Percentiles rank a stretch among this genome's conserved stretches.
Conservation (phyloP, 78 protist species). For the Creolimax fragrantissima region DNA sequence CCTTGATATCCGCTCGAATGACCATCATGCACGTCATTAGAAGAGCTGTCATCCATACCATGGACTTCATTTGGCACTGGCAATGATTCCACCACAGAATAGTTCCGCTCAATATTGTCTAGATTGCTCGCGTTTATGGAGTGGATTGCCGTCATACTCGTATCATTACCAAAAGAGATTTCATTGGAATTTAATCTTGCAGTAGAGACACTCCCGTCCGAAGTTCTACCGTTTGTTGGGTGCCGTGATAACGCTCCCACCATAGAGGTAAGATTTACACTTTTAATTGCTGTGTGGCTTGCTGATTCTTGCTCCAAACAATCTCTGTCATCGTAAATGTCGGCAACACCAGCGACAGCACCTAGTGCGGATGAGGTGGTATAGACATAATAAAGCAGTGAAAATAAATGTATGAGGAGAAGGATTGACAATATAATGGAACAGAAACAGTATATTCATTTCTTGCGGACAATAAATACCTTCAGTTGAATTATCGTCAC, state of each 20-base stretch:
- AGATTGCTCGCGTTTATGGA: background rate
- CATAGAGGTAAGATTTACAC: background rate
- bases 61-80: background rate
- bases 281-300: background rate
- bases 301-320: background rate
- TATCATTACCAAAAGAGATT: background rate
- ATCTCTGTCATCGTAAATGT: background rate
- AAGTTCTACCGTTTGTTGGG: too few relatives aligned
- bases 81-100: background rate
- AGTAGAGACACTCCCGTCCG: background rate
- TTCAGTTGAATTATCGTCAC: background rate
- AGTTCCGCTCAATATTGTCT: background rate
- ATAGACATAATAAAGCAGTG: too few relatives aligned
- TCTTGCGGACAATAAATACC: too few relatives aligned
- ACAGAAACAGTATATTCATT: too few relatives aligned
- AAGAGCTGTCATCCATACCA: background rate
- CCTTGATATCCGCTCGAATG: background rate
- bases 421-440: too few relatives aligned
- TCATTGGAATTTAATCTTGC: background rate
- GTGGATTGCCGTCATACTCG: background rate
- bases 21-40: background rate
- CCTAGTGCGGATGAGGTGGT: too few relatives aligned
- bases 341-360: background rate
- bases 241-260: background rate
- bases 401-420: too few relatives aligned